phyloP scores from a whole-genome alignment of 2,329 filamentous ascomycete species.

The Neopestalotiopsis sp. region DNA sequence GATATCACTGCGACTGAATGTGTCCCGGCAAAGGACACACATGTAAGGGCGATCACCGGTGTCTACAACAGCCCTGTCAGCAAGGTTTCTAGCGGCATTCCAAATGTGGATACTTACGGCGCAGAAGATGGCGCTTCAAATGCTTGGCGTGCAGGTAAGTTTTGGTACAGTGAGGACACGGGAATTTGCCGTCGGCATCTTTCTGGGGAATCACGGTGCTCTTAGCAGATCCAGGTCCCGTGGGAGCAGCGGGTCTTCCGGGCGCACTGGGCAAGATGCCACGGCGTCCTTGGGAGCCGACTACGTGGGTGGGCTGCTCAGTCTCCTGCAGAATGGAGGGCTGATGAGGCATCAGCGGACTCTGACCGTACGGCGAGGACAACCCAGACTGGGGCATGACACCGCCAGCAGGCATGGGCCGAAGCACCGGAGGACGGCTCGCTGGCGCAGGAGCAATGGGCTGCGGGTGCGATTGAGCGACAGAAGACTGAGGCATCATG shows the following conservation, averaged over 20 bases:
- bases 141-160: conserved; percentile 98
- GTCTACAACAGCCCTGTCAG: conserved; percentile 58
- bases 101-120: conserved; percentile 73
- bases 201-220: conserved; percentile 87
- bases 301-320: conserved; percentile 84
- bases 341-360: conserved; percentile 59
- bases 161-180: conserved; percentile 97
- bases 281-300: conserved; percentile 90
- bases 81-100: conserved; percentile 5
- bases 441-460: conserved; percentile 76
- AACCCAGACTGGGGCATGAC: conserved; percentile 64
- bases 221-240: conserved; percentile 74
- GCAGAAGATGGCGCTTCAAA: conserved; percentile 90
- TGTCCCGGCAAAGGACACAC: conserved; percentile 97
- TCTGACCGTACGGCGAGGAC: conserved; percentile 65
- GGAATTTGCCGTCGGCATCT: conserved; percentile 97
- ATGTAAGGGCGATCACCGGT: conserved; percentile 98
- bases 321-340: conserved; percentile 59
- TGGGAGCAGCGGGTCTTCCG: conserved; percentile 78
- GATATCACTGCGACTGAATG: conserved; percentile 97
- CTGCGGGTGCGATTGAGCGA: conserved; percentile 73
- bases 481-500: conserved; percentile 72
- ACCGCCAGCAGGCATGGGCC: conserved; percentile 74
- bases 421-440: conserved; percentile 65
- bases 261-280: conserved; percentile 92